These are phyloP conservation scores for Coccomyxa sp. DNA, from an alignment of 139 green algal genomes.

Conservation along the genomic window DNA sequence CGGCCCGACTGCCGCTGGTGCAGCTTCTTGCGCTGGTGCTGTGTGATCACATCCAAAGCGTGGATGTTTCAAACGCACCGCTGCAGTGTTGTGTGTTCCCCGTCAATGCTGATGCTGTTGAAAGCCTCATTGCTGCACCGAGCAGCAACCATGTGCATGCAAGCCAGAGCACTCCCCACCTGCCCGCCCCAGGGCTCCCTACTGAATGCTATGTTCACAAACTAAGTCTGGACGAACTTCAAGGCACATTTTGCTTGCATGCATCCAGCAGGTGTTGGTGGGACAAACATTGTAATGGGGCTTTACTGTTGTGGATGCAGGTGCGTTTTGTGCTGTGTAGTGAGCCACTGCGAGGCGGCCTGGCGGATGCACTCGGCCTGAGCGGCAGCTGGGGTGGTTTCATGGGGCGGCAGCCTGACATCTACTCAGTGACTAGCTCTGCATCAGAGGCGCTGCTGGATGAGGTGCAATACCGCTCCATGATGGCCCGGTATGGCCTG, in stretches of 20 bases:
- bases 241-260: not conserved
- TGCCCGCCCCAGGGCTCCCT: not conserved
- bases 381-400: not conserved
- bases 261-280: too few relatives aligned
- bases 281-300: not conserved
- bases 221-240: not conserved
- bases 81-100: not conserved
- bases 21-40: too few relatives aligned
- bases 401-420: not conserved
- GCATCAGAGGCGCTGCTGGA: slow-evolving; percentile 14
- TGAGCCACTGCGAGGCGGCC: slow-evolving; percentile 8
- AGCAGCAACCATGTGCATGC: not conserved
- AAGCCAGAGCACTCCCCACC: too few relatives aligned
- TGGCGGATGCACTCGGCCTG: not conserved
- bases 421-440: slow-evolving; percentile 11
- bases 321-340: slow-evolving; percentile 29
- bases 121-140: not conserved
- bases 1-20: too few relatives aligned
- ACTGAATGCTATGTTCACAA: not conserved
- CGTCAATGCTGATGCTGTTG: not conserved
- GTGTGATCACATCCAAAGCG: too few relatives aligned
- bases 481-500: slow-evolving; percentile 23
- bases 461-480: slow-evolving; percentile 21
- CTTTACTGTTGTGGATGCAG: not conserved
- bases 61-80: too few relatives aligned